phyloP scores from a whole-genome alignment of 2,329 filamentous ascomycete genomes.

The Blastomyces emzantsi region DNA sequence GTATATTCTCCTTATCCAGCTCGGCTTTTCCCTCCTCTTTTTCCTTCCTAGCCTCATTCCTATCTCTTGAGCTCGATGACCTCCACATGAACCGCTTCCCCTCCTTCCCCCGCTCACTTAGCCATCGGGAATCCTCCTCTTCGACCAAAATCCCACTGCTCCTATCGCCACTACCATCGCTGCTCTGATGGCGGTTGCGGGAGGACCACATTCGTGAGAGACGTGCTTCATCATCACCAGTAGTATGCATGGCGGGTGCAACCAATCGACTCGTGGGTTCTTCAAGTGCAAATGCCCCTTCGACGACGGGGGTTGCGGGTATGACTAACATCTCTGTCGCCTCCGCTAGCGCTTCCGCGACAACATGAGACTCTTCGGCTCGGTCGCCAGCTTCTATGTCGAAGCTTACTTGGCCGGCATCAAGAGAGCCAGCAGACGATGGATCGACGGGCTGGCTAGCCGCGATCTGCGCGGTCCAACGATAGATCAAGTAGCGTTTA shows the following conservation, averaged over 20 bases:
- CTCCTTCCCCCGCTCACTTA: constrained; percentile 18
- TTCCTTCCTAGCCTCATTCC: constrained; percentile 6
- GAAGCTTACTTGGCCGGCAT: constrained; percentile 11
- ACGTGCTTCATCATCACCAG: constrained; percentile 1
- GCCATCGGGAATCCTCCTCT: constrained; percentile 22
- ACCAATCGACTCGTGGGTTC: constrained; percentile 7
- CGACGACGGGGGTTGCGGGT: constrained; percentile 15
- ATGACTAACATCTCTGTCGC: constrained; percentile 17
- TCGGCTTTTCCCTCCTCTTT: background rate
- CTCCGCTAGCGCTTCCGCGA: constrained; percentile 18
- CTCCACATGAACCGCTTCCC: constrained; percentile 19
- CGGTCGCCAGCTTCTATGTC: constrained; percentile 6
- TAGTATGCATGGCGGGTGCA: constrained; percentile 6
- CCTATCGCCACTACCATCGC: constrained; percentile 16
- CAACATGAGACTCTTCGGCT: constrained; percentile 12
- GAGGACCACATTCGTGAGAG: constrained; percentile 9
- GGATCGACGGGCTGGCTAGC: constrained; percentile 2
- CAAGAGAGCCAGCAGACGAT: constrained; percentile 10
- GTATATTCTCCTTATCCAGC: background rate
- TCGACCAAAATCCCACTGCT: constrained; percentile 20
- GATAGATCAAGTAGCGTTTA: constrained; percentile 32
- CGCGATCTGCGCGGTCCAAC: constrained; percentile 34
- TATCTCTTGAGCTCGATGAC: constrained; percentile 12
- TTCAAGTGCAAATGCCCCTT: background rate
- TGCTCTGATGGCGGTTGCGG: constrained; percentile 9